These are phyloP conservation scores for Zasmidium cellare DNA, from an alignment of 2,329 filamentous ascomycete genomes.

Conservation along the genomic window DNA sequence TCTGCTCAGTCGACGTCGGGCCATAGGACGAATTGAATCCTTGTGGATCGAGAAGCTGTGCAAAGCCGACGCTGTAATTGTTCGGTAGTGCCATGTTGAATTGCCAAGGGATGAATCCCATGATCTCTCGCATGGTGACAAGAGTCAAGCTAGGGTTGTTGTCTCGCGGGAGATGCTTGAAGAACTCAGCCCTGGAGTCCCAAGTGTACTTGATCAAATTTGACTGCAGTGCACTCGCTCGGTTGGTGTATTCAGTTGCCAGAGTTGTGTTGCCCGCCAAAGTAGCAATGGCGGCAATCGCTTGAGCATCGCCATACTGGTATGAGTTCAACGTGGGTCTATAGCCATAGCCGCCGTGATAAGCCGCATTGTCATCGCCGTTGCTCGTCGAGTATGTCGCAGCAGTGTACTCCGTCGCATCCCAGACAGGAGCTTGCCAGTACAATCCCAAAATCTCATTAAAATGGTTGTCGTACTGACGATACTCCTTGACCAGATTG, in stretches of 20 bases:
- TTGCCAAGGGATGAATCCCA: background rate
- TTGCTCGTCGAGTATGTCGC: slow-evolving; percentile 44
- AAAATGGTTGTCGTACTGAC: background rate
- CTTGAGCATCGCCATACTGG: slow-evolving; percentile 45
- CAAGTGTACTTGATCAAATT: slow-evolving; percentile 41
- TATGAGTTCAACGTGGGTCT: slow-evolving; percentile 47
- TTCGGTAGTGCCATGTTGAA: background rate
- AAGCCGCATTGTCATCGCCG: slow-evolving; percentile 16
- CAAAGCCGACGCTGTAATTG: background rate
- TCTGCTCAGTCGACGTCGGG: background rate
- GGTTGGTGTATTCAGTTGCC: slow-evolving; percentile 34
- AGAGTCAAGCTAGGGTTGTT: slow-evolving; percentile 29
- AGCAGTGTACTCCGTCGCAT: slow-evolving; percentile 18
- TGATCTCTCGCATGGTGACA: slow-evolving; percentile 20
- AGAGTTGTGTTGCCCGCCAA: slow-evolving; percentile 35
- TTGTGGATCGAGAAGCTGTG: background rate
- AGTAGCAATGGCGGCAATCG: slow-evolving; percentile 40
- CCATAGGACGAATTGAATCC: background rate
- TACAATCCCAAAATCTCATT: background rate
- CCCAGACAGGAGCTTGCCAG: slow-evolving; percentile 2
- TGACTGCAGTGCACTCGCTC: slow-evolving; percentile 37
- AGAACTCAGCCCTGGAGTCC: slow-evolving; percentile 32
- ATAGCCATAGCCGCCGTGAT: slow-evolving; percentile 44
- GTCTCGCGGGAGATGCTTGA: slow-evolving; percentile 33
- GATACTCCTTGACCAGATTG: slow-evolving; percentile 2